Conservation (phyloP, 441 rosid species). For the Erysimum pusillum region DNA sequence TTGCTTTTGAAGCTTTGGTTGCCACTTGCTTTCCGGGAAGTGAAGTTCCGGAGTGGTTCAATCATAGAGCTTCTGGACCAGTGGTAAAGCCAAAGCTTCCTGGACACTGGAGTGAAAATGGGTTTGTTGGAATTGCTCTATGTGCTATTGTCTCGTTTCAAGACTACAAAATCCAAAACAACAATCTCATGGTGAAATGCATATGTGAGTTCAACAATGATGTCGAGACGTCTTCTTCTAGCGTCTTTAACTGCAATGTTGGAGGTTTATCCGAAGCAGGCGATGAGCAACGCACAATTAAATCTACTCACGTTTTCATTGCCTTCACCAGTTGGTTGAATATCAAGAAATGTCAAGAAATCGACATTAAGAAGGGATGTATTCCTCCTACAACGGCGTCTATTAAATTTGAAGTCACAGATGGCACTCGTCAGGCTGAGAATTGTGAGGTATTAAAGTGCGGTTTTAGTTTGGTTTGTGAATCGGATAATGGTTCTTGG, state of each 20-base stretch:
- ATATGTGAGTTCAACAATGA: slow-evolving; percentile 5
- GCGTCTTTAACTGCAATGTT: background rate
- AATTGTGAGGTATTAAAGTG: too few species aligned
- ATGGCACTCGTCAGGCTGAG: background rate
- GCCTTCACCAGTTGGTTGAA: slow-evolving; percentile 23
- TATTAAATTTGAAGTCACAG: slow-evolving; percentile 22
- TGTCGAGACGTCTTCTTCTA: background rate
- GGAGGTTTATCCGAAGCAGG: slow-evolving; percentile 19
- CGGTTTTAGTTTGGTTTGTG: too few species aligned
- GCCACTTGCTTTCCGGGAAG: slow-evolving; percentile 36
- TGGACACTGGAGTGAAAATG: slow-evolving; percentile 1
- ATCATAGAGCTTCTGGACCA: slow-evolving; percentile 20
- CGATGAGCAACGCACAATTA: background rate
- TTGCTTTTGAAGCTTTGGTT: slow-evolving; percentile 9
- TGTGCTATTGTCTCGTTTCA: slow-evolving; percentile 22
- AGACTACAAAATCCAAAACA: slow-evolving; percentile 5
- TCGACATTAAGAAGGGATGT: background rate
- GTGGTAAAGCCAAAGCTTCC: background rate
- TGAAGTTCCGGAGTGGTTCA: slow-evolving; percentile 33
- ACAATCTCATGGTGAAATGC: slow-evolving; percentile 20
- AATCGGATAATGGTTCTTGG: too few species aligned
- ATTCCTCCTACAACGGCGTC: slow-evolving; percentile 12
- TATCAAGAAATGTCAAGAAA: too few species aligned
- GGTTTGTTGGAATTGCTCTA: slow-evolving; percentile 24
- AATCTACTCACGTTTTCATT: slow-evolving; percentile 26